phyloP scores from a whole-genome alignment of 306 rosid species.

The Rosa rugosa region DNA sequence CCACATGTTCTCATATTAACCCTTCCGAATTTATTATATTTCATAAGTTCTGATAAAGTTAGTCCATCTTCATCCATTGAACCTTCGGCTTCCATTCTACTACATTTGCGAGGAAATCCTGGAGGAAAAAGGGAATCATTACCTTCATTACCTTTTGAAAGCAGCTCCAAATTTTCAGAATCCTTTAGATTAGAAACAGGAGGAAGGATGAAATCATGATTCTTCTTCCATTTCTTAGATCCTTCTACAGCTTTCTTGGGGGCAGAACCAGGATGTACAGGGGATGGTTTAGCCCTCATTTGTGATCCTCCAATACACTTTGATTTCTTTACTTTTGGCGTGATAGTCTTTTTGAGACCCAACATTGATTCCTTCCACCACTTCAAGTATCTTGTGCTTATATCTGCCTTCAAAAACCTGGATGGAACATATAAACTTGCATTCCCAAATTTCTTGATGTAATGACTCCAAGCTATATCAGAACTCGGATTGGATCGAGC shows the following conservation, averaged over 20 bases:
- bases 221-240: background rate
- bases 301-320: background rate
- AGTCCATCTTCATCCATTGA: background rate
- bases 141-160: background rate
- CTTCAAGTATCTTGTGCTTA: background rate
- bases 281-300: background rate
- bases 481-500: too few species aligned
- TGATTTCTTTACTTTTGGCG: background rate
- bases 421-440: background rate
- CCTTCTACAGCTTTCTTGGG: background rate
- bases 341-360: background rate
- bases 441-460: constrained; percentile 21
- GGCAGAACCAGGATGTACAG: background rate
- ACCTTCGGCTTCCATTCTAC: background rate
- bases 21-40: too few species aligned
- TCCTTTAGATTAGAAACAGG: background rate
- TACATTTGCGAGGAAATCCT: background rate
- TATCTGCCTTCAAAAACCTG: too few species aligned
- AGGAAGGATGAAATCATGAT: background rate
- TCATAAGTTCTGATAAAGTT: background rate
- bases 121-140: background rate
- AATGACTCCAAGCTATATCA: constrained; percentile 39
- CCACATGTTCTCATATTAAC: background rate
- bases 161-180: background rate
- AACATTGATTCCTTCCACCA: background rate